Base-by-base conservation (phyloP, 805 yeast genomes). In the Saccharomycopsis fermentans region DNA sequence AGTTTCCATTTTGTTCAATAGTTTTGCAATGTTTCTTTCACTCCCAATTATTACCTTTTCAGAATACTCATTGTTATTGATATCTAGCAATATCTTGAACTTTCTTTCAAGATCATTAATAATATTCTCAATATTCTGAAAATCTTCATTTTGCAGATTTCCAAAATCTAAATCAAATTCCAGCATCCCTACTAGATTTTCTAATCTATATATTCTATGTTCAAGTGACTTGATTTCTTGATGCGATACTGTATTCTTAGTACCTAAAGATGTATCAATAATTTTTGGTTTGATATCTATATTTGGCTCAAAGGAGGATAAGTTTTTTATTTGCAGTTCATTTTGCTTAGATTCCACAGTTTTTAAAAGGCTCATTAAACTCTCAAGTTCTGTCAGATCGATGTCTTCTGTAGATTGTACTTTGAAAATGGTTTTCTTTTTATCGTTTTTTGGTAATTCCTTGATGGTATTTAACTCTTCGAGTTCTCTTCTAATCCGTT, bases 401-500 rank as follows among this genome's bases (percentile, higher is more conserved):
- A 59, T 52, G 43, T 63, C 60, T 27, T 55, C 64, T 6, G 53
- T 56, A 19, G 62, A 61, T 54, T 63, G 58, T 47, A 57, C 50
- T 54, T 63, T 55, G n/a, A 19, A 43, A 12, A 9, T 19, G 14
- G 58, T 56, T 52, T 56, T 59, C 17, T 11, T 24, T 9, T 24
- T 34, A n/a, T 57, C 52, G 29, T 11, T 14, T 12, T 14, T 58
- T 5, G 35, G 16, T 4, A 43, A n/a, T 14, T 50, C 58, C 27
- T 58, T 56, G 21, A 61, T 16, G 12, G 55, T 19, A 9, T 39
- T 19, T 54, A 62, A 35, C 40, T 62, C 61, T 35, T 62, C 58
- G 11, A 62, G 35, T 54, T 62, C 64, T n/a, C 47, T 11, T 24
- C 52, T 26, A 12, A 62, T 62, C 32, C 64, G 21, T 17, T 39